Base-by-base conservation (phyloP, 768 basidiomycete genomes). In the Rickenella mellea region DNA sequence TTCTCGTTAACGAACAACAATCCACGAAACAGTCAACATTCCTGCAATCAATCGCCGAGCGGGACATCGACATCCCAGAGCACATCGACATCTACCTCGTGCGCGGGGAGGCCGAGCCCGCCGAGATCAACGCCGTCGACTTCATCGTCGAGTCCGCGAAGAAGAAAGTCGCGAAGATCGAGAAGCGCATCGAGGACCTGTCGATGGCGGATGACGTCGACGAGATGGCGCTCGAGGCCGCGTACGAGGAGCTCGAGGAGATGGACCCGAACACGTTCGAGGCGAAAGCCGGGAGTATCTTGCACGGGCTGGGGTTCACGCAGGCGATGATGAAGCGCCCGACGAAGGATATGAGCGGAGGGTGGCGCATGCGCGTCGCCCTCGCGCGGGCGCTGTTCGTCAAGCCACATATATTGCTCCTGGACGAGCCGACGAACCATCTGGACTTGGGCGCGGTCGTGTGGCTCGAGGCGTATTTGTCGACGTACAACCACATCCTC, bases 1-100 rank as follows among this genome's bases (percentile, higher is more conserved):
- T 42, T 5, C 11, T 24, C 21, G 5, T 1, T 11, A 21, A 26
- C 12, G 17, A 40, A n/a, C 7, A n/a, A n/a, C n/a, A n/a, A n/a
- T n/a, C n/a, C n/a, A n/a, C 27, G 6, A 4, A 21, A 25, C 10
- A 68, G 67, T 71, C 70, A 17, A 73, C 71, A 25, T 73, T 71
- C 60, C 57, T 74, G 35, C 63, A 68, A 48, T 71, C 70, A 27
- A 55, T 74, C 38, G 69, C 69, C 42, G 64, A 68, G 43, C 66
- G 70, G 32, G 71, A 74, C 50, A 64, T 74, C 42, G 67, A 67
- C 42, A 74, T 74, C 47, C 71, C 71, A 29, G 66, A 67, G 32
- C 69, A 74, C 61, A 70, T 74, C 54, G 71, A 74, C 59, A 69
- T 71, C 59, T 71, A 74, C 65, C 65, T 74, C 48, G 71, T 74